Conservation (phyloP, 169 alveolate species). For the Eimeria necatrix region DNA sequence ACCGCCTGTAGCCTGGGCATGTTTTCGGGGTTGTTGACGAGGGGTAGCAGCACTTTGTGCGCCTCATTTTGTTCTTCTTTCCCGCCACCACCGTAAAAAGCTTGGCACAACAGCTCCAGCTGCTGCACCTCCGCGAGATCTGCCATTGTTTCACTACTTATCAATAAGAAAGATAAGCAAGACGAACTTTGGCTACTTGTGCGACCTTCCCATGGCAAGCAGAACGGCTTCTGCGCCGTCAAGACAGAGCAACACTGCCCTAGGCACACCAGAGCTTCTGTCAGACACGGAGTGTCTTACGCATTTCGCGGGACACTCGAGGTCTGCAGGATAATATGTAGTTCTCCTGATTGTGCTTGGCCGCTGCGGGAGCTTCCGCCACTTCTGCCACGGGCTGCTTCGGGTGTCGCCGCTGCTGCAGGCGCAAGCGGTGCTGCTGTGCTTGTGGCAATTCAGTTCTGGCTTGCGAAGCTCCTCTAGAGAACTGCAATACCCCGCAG, state of each 20-base stretch:
- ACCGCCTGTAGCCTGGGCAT: slow-evolving; percentile 87
- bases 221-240: not conserved
- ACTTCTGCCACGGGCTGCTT: not conserved
- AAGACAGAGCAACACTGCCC: slow-evolving; percentile 54
- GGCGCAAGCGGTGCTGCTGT: slow-evolving; percentile 10
- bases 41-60: slow-evolving; percentile 94
- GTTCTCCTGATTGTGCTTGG: not conserved
- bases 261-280: slow-evolving; percentile 46
- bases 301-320: slow-evolving; percentile 26
- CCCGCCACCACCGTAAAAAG: slow-evolving; percentile 82
- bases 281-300: not conserved
- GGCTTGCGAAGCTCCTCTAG: not conserved
- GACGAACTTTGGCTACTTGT: slow-evolving; percentile 23
- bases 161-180: slow-evolving; percentile 51
- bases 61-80: slow-evolving; percentile 92
- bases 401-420: slow-evolving; percentile 33
- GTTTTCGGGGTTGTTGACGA: slow-evolving; percentile 86
- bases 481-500: not conserved
- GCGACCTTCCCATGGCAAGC: slow-evolving; percentile 68
- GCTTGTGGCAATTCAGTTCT: not conserved
- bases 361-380: not conserved
- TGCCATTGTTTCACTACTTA: slow-evolving; percentile 60
- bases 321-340: not conserved
- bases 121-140: slow-evolving; percentile 82
- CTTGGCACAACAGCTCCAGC: slow-evolving; percentile 84